These are phyloP conservation scores for Rhododendron ferrugineum DNA, from an alignment of 148 eudicot species.

Conservation along the genomic window DNA sequence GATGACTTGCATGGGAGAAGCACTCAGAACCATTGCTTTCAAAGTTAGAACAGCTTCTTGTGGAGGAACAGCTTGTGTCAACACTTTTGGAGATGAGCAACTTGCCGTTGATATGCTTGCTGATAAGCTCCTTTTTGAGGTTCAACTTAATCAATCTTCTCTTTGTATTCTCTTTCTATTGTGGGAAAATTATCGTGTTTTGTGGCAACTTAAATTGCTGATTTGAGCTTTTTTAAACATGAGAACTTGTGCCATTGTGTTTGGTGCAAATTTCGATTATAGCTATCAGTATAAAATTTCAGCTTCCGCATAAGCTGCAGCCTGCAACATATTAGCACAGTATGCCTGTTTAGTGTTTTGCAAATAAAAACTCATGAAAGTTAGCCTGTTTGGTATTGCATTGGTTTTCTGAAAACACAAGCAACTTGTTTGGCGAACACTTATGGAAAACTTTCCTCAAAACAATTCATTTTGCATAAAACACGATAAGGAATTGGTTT, in stretches of 20 bases:
- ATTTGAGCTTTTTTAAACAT: neutral
- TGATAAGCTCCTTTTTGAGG: conserved; percentile 95
- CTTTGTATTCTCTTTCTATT: neutral
- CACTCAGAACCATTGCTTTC: conserved; percentile 80
- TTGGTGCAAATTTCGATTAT: neutral
- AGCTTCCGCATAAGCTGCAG: neutral
- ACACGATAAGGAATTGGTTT: neutral
- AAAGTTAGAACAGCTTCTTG: conserved; percentile 99
- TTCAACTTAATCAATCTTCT: neutral
- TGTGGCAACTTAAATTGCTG: neutral
- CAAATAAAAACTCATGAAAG: neutral
- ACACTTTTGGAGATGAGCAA: conserved; percentile 94
- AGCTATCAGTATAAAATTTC: neutral
- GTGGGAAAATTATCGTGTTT: neutral
- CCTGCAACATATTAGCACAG: neutral
- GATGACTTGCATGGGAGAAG: conserved; percentile 95
- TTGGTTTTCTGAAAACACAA: neutral
- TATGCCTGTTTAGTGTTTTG: neutral
- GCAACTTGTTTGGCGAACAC: neutral
- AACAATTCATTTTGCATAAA: neutral
- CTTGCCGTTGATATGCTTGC: conserved; percentile 98
- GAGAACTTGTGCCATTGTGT: neutral
- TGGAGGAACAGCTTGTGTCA: conserved; percentile 95
- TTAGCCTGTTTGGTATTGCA: neutral
- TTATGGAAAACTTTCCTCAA: neutral